Base-by-base conservation (phyloP, 768 basidiomycete genomes). In the Ephemerocybe angulata region DNA sequence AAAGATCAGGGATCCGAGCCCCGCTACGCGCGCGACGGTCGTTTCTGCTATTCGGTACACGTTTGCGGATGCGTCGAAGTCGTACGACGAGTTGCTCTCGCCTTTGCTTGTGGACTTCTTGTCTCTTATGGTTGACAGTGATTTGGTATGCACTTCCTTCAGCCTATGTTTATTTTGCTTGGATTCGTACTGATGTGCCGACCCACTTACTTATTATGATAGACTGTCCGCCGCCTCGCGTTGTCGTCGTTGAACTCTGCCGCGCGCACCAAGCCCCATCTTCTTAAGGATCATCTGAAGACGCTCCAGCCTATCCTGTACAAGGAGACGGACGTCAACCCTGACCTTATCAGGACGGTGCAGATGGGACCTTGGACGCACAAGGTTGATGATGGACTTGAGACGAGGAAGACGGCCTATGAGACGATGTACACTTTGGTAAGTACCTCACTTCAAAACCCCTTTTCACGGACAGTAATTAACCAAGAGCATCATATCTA, bases 291-390 rank as follows among this genome's bases (percentile, higher is more conserved):
- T 15, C 91, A 96, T 60, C 76, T 98, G 24, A 67, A 77, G 8
- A 65, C 78, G 0, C 78, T 99, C 4, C 75, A 97, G 44, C 93
- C 94, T 1, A 82, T 79, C 53, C 75, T 99, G 25, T 98, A 97
- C 71, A 78, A 82, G 33, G 93, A 98, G 72, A 97, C 95, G 0
- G 65, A 78, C 33, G 72, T 94, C 66, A 93, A 91, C 58, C 78
- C 82, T 2, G 79, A 86, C 1, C 83, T 94, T 55, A 86, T 96
- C 64, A 85, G 90, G 28, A 91, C 89, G 1, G 93, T 97, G 12
- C 91, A 93, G 65, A 97, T 97, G 94, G 93, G 94, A 21, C 93
- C 94, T 2, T 97, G 93, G 93, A 90, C 88, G 25, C 93, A 96
- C 72, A 93, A 90, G 67, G 92, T 97, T 50, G 97, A 99, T 63